A percentile compares a stretch with the other conserved stretches of the same genome.
Conservation (phyloP, 805 yeast genomes). For the Yamadazyma scolyti region DNA sequence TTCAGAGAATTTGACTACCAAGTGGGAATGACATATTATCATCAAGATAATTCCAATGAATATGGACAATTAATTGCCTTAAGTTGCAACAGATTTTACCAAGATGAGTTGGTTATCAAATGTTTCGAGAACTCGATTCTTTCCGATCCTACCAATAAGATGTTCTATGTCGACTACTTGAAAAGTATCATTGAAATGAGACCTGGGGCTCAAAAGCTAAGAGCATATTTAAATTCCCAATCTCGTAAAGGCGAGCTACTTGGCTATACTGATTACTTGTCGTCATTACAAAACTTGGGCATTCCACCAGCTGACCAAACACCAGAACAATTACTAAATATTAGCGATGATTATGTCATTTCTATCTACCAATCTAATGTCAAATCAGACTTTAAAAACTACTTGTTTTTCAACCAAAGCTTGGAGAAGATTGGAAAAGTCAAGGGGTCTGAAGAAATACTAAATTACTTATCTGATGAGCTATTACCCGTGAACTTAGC, state of each 20-base stretch:
- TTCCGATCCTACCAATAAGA: constrained; percentile 28
- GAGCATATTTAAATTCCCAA: constrained; percentile 17
- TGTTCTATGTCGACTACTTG: constrained; percentile 37
- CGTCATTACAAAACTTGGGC: constrained; percentile 30
- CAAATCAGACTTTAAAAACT: constrained; percentile 33
- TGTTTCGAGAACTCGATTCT: constrained; percentile 36
- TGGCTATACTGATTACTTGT: constrained; percentile 31
- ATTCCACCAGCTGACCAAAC: constrained; percentile 12
- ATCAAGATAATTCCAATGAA: constrained; percentile 19
- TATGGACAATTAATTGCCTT: constrained; percentile 25
- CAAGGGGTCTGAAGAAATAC: constrained; percentile 17
- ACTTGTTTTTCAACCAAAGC: constrained; percentile 29
- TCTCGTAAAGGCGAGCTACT: constrained; percentile 28
- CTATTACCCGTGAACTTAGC: constrained; percentile 32
- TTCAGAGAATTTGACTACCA: constrained; percentile 38
- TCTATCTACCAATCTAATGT: constrained; percentile 30
- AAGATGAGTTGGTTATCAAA: constrained; percentile 37
- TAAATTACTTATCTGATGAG: constrained; percentile 24
- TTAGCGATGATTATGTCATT: constrained; percentile 33
- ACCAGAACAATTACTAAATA: constrained; percentile 5
- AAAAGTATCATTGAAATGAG: constrained; percentile 16
- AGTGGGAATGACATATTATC: constrained; percentile 13
- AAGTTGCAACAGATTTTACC: constrained; percentile 28
- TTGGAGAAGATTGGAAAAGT: constrained; percentile 24
- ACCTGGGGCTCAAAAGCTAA: constrained; percentile 16